Percentiles rank a stretch among this genome's conserved stretches.
Evolutionary conservation across 2,329 filamentous ascomycete species (phyloP).

Genomic region (Cordyceps javanica): DNA sequence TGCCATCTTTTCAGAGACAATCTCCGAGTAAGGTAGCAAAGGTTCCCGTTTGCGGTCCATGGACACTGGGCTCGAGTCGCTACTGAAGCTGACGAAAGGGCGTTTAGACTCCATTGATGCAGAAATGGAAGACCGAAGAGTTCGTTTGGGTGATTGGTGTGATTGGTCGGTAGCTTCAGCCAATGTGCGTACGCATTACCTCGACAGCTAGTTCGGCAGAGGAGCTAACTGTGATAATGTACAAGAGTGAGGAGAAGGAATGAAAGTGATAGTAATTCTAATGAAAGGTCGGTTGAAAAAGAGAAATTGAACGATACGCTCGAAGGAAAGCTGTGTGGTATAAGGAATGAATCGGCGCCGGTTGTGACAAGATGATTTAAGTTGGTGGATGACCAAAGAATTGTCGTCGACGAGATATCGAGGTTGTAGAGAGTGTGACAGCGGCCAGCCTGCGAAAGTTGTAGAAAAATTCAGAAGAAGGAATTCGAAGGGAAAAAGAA

Average conservation of each 20-base stretch:
- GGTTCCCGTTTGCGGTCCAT: constrained; percentile 26
- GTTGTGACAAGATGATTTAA: neutral
- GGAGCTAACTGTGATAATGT: neutral
- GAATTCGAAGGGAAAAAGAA: neutral
- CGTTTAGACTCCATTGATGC: constrained; percentile 22
- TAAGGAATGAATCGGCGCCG: constrained; percentile 12
- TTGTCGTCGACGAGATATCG: neutral
- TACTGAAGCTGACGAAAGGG: constrained; percentile 29
- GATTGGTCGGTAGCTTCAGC: neutral
- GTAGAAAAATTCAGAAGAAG: neutral
- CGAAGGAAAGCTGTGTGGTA: neutral
- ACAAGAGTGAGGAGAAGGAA: neutral
- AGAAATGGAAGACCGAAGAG: neutral
- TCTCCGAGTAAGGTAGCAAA: constrained; percentile 28
- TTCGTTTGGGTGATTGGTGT: constrained; percentile 1
- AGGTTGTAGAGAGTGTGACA: neutral
- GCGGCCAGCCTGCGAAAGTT: neutral
- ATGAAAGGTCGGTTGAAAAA: neutral
- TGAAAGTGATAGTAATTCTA: neutral
- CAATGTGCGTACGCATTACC: neutral
- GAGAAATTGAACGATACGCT: neutral
- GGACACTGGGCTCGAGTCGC: constrained; percentile 28
- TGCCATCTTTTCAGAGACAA: constrained; percentile 28
- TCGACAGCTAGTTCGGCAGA: neutral
- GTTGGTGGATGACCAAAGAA: neutral